Evolutionary conservation across 345 rosid species (phyloP).

Genomic region (Kernera saxatilis): DNA sequence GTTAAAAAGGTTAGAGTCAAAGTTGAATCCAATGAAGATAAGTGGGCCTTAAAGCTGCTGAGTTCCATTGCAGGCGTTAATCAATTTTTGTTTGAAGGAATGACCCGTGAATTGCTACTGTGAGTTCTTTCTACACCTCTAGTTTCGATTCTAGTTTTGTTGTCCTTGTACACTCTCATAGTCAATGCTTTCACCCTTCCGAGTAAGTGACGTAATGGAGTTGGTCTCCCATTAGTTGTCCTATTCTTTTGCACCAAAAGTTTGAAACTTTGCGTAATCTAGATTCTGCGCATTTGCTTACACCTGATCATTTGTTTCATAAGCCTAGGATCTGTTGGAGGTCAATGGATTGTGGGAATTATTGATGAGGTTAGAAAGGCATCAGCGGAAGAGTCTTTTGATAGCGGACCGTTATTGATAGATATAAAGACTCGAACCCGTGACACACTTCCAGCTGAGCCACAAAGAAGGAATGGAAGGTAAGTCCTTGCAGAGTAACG

Average conservation of each 20-base stretch:
- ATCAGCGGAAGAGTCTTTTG: constrained; percentile 28
- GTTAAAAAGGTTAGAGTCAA: constrained; percentile 43
- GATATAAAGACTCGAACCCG: constrained; percentile 68
- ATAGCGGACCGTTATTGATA: constrained; percentile 42
- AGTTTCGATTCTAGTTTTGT: background rate
- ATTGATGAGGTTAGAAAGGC: constrained; percentile 69
- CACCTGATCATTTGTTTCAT: background rate
- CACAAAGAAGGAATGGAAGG: constrained; percentile 86
- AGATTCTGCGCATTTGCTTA: background rate
- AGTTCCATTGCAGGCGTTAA: constrained; percentile 57
- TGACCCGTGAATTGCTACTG: constrained; percentile 80
- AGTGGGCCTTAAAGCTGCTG: constrained; percentile 65
- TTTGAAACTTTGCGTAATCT: background rate
- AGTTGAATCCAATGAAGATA: constrained; percentile 54
- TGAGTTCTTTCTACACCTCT: constrained; percentile 36
- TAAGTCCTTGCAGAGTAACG: background rate
- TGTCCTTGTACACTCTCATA: background rate
- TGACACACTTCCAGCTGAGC: constrained; percentile 60
- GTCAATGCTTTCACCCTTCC: background rate
- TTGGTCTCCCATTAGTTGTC: background rate
- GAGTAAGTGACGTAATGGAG: too few species aligned
- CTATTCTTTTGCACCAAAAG: background rate
- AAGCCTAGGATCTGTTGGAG: constrained; percentile 61
- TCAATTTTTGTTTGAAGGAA: constrained; percentile 62
- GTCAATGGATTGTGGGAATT: constrained; percentile 65